Evolutionary conservation across 768 basidiomycete genomes (phyloP).

Genomic region (Amylocystis lapponica): DNA sequence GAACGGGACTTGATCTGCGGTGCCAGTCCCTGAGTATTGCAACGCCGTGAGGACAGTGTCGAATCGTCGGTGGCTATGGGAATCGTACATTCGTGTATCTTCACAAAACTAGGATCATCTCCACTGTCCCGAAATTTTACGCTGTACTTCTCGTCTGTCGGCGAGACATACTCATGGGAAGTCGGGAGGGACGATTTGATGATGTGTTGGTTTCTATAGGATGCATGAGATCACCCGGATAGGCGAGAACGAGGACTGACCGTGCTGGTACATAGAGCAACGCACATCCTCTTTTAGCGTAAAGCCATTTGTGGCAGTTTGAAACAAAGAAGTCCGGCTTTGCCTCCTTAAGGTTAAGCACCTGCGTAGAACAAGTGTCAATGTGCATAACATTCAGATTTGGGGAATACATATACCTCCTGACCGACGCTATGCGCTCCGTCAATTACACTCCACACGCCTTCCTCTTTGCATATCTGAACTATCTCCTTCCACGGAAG

Average conservation of each 20-base stretch:
- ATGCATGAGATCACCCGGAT: conserved; percentile 22
- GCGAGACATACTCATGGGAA: conserved; percentile 44
- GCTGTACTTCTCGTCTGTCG: conserved; percentile 28
- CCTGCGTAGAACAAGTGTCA: conserved; percentile 5
- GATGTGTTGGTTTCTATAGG: conserved; percentile 61
- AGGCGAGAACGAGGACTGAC: conserved; percentile 24
- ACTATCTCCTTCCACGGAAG: conserved; percentile 74
- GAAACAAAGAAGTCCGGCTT: conserved; percentile 78
- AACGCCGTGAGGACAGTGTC: too few species aligned
- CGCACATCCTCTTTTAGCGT: conserved; percentile 59
- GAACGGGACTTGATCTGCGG: conserved; percentile 48
- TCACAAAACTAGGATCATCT: conserved; percentile 15
- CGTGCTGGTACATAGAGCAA: conserved; percentile 69
- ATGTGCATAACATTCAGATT: neutral
- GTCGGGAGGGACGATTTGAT: conserved; percentile 59
- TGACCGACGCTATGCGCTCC: conserved; percentile 79
- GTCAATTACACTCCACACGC: conserved; percentile 66
- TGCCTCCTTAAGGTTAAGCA: conserved; percentile 45
- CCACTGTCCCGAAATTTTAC: too few species aligned
- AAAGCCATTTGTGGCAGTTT: conserved; percentile 89
- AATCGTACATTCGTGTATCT: conserved; percentile 19
- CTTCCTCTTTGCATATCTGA: conserved; percentile 54
- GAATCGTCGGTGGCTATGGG: neutral
- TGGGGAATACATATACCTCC: conserved; percentile 31
- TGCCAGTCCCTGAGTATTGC: conserved; percentile 50